Conservation (phyloP, 352 stramenopile genomes). For the Phytophthora tentaculata region DNA sequence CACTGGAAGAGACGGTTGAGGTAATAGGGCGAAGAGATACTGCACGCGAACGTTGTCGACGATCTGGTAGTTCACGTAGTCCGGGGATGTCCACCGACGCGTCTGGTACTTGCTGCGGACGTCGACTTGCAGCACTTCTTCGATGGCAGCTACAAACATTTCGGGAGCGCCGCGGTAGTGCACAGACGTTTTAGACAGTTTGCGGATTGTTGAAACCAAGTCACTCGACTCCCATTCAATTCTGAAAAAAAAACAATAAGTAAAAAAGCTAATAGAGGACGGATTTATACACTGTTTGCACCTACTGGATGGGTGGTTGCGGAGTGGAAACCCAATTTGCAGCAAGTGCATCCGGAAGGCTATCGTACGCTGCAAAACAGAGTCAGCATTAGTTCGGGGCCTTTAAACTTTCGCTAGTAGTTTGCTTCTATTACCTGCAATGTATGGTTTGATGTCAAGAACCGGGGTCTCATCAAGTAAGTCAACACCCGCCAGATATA, state of each 20-base stretch:
- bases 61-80: slow-evolving; percentile 51
- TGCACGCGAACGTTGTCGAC: slow-evolving; percentile 64
- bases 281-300: slow-evolving; percentile 1
- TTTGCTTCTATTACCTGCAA: slow-evolving; percentile 64
- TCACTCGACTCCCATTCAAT: slow-evolving; percentile 54
- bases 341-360: slow-evolving; percentile 46
- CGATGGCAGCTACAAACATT: slow-evolving; percentile 52
- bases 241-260: slow-evolving; percentile 11
- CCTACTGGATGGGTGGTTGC: slow-evolving; percentile 49
- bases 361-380: slow-evolving; percentile 52
- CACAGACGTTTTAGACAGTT: slow-evolving; percentile 45
- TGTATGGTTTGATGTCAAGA: slow-evolving; percentile 98
- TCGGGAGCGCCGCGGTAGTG: slow-evolving; percentile 48
- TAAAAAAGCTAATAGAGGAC: neutral
- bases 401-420: neutral
- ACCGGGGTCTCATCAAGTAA: slow-evolving; percentile 97
- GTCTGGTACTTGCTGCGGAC: slow-evolving; percentile 84
- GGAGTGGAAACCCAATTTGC: slow-evolving; percentile 52
- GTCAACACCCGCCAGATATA: slow-evolving; percentile 91
- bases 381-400: neutral
- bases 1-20: neutral
- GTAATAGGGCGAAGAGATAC: slow-evolving; percentile 48
- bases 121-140: slow-evolving; percentile 74
- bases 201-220: slow-evolving; percentile 33
- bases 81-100: slow-evolving; percentile 43